Evolutionary conservation across 2,329 filamentous ascomycete genomes (phyloP).

Genomic region (Coleophoma crateriformis): DNA sequence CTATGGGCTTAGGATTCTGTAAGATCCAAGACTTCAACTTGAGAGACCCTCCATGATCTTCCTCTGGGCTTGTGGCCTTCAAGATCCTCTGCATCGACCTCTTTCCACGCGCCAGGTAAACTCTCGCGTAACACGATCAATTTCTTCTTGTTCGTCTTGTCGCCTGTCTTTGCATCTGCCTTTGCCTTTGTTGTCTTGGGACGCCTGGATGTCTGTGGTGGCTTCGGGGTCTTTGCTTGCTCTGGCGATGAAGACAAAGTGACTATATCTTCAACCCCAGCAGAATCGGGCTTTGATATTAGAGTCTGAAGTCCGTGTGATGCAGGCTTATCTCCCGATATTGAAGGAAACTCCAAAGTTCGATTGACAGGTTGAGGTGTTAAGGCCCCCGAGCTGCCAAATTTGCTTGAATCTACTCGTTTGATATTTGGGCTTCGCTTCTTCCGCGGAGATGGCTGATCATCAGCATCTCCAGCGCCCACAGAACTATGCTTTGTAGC

Average conservation of each 20-base stretch:
- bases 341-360: not conserved
- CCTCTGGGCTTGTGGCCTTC: not conserved
- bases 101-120: conserved; percentile 28
- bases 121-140: conserved; percentile 26
- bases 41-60: conserved; percentile 4
- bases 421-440: conserved; percentile 3
- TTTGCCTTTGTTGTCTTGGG: not conserved
- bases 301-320: not conserved
- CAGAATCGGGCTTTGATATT: not conserved
- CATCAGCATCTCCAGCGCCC: not conserved
- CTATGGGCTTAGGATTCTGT: conserved; percentile 1
- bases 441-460: conserved; percentile 5
- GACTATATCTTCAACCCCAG: not conserved
- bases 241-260: not conserved
- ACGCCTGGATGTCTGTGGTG: not conserved
- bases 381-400: not conserved
- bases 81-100: conserved; percentile 15
- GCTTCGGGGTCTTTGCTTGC: not conserved
- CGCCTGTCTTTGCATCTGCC: not conserved
- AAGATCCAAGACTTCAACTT: conserved; percentile 8
- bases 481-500: not conserved
- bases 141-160: conserved; percentile 12
- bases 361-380: not conserved
- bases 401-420: not conserved
- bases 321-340: not conserved